Conservation (phyloP, 306 rosid genomes). For the Pachyrhizus erosus region DNA sequence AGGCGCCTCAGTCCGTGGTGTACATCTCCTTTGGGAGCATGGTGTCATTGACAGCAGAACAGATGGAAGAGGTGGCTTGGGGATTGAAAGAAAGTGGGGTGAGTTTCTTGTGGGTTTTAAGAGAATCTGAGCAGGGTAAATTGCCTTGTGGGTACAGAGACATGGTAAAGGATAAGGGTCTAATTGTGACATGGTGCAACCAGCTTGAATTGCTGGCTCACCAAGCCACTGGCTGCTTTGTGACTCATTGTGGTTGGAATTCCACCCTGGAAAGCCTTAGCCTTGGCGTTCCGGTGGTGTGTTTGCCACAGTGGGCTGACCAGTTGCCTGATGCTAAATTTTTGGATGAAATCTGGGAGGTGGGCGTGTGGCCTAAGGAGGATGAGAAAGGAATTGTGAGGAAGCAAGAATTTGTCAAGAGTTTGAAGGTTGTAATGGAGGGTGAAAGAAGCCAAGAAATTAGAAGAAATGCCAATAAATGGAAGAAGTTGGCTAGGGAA, state of each 20-base stretch:
- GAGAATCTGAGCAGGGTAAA: constrained; percentile 50
- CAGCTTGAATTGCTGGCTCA: constrained; percentile 64
- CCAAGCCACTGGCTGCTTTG: constrained; percentile 63
- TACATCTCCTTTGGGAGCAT: constrained; percentile 64
- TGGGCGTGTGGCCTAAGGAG: constrained; percentile 66
- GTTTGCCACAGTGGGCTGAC: constrained; percentile 72
- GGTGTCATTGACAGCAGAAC: constrained; percentile 53
- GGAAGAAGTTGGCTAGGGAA: constrained; percentile 60
- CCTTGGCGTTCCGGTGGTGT: constrained; percentile 70
- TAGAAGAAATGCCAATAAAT: constrained; percentile 47
- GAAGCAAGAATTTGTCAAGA: constrained; percentile 51
- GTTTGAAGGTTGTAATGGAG: constrained; percentile 64
- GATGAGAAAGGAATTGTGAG: constrained; percentile 60
- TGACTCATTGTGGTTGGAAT: constrained; percentile 77
- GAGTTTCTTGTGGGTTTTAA: constrained; percentile 56
- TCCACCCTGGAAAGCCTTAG: constrained; percentile 72
- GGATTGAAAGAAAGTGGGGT: constrained; percentile 52
- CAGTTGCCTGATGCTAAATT: constrained; percentile 70
- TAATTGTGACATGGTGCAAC: constrained; percentile 64
- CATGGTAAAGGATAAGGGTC: constrained; percentile 42
- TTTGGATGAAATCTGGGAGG: constrained; percentile 67
- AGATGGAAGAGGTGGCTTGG: constrained; percentile 50
- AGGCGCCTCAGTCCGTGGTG: constrained; percentile 48
- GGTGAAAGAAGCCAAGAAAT: constrained; percentile 55
- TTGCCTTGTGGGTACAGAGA: constrained; percentile 52